Percentiles rank a stretch among this genome's conserved stretches.
These are phyloP conservation scores for Aspergillus sp. DNA, from an alignment of 2,329 filamentous ascomycete species.

Conservation along the genomic window DNA sequence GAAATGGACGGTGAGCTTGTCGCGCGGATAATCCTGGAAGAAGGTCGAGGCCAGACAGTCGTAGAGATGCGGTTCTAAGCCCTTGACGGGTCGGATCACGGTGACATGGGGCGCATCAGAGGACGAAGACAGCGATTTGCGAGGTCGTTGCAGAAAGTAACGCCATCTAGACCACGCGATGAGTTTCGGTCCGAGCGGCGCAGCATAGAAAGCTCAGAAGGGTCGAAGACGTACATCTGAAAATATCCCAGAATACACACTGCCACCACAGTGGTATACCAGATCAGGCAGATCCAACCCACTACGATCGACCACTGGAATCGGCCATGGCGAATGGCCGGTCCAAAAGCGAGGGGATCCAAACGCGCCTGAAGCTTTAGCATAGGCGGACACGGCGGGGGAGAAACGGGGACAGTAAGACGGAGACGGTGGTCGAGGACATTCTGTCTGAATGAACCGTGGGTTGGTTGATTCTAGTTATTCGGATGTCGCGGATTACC, in stretches of 20 bases:
- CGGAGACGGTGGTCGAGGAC: constrained; percentile 5
- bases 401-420: background rate
- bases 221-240: constrained; percentile 52
- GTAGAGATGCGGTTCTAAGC: constrained; percentile 84
- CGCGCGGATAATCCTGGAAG: constrained; percentile 72
- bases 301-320: constrained; percentile 37
- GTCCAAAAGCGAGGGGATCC: constrained; percentile 20
- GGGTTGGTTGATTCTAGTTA: no score
- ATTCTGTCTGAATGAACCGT: constrained; percentile 5
- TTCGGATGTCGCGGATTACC: no score
- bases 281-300: constrained; percentile 51
- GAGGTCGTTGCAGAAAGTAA: constrained; percentile 50
- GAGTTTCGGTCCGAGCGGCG: background rate
- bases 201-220: constrained; percentile 1
- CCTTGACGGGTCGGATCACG: constrained; percentile 89
- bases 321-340: constrained; percentile 27
- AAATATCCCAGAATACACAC: constrained; percentile 60
- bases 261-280: constrained; percentile 55
- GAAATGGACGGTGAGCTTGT: constrained; percentile 76
- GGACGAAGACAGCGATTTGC: constrained; percentile 39
- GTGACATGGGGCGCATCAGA: constrained; percentile 74
- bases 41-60: constrained; percentile 89
- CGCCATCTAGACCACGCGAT: constrained; percentile 47
- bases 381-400: constrained; percentile 25
- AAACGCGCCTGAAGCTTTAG: constrained; percentile 24